Percentiles rank a stretch among this genome's conserved stretches.
These are phyloP conservation scores for Myxozyma kluyveri DNA, from an alignment of 805 yeast species.

Conservation along the genomic window DNA sequence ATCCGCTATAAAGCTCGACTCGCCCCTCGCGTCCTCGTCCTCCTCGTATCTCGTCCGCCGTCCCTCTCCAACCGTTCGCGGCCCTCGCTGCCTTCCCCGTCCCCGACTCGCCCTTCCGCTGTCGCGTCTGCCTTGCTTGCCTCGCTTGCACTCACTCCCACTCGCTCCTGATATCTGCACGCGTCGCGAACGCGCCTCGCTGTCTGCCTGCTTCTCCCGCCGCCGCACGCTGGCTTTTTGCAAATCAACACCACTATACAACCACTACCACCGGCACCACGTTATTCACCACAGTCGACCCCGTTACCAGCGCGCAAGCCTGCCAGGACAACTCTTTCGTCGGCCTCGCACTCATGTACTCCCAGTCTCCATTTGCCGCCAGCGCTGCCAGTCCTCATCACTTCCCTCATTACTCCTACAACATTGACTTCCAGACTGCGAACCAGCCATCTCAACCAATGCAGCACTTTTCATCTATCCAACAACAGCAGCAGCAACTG, in stretches of 20 bases:
- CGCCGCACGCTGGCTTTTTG: constrained; percentile 1
- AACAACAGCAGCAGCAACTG: background rate
- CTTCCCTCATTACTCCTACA: background rate
- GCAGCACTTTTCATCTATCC: background rate
- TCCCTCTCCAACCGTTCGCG: background rate
- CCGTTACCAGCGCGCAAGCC: background rate
- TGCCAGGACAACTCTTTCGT: background rate
- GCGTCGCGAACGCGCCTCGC: constrained; percentile 5
- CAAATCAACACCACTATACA: constrained; percentile 3
- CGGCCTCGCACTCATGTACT: background rate
- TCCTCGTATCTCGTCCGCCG: background rate
- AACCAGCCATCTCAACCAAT: too few relatives aligned
- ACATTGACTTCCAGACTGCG: too few relatives aligned
- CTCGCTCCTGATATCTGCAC: background rate
- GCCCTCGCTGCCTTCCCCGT: background rate
- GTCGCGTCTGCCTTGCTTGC: background rate
- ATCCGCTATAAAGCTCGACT: background rate
- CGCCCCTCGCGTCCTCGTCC: background rate
- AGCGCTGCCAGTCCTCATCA: background rate
- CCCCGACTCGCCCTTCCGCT: background rate
- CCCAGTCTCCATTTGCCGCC: background rate
- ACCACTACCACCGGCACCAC: constrained; percentile 32
- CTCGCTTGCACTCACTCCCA: background rate
- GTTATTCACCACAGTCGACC: constrained; percentile 36
- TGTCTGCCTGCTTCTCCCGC: constrained; percentile 2